These are phyloP conservation scores for Iberis pinnata DNA, from an alignment of 345 rosid genomes.

Conservation along the genomic window DNA sequence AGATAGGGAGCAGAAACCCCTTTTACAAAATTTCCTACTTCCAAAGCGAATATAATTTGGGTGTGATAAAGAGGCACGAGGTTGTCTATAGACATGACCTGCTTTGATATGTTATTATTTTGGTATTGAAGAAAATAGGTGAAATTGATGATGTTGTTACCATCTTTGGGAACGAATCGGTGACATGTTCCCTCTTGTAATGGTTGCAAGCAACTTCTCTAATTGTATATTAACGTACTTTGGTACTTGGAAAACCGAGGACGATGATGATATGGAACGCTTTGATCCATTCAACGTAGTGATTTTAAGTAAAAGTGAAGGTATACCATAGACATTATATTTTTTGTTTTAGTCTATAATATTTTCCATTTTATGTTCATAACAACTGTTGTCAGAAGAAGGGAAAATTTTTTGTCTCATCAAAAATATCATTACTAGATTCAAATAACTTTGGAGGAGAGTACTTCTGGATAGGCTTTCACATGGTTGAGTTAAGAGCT, in stretches of 20 bases:
- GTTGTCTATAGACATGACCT: neutral
- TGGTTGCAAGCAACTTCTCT: constrained; percentile 95
- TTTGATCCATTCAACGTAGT: constrained; percentile 89
- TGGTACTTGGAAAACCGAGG: constrained; percentile 93
- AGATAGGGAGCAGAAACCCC: too few species aligned
- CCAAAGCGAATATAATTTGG: too few species aligned
- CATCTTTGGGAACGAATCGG: constrained; percentile 76
- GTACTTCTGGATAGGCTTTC: constrained; percentile 47
- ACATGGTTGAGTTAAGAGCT: constrained; percentile 82
- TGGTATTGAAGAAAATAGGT: constrained; percentile 80
- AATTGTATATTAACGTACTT: constrained; percentile 76
- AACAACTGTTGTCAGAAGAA: constrained; percentile 80
- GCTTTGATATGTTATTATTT: neutral
- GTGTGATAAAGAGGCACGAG: too few species aligned
- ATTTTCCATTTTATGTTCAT: constrained; percentile 28
- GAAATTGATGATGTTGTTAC: constrained; percentile 79
- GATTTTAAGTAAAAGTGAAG: constrained; percentile 83
- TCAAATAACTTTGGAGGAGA: constrained; percentile 32
- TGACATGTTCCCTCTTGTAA: constrained; percentile 88
- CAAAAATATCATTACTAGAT: constrained; percentile 75
- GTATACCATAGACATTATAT: constrained; percentile 23
- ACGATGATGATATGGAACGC: constrained; percentile 66
- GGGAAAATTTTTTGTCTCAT: constrained; percentile 67
- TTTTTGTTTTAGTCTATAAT: neutral
- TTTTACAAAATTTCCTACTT: too few species aligned